phyloP scores from a whole-genome alignment of 2,329 filamentous ascomycete genomes.

The Uncinocarpus reesii region DNA sequence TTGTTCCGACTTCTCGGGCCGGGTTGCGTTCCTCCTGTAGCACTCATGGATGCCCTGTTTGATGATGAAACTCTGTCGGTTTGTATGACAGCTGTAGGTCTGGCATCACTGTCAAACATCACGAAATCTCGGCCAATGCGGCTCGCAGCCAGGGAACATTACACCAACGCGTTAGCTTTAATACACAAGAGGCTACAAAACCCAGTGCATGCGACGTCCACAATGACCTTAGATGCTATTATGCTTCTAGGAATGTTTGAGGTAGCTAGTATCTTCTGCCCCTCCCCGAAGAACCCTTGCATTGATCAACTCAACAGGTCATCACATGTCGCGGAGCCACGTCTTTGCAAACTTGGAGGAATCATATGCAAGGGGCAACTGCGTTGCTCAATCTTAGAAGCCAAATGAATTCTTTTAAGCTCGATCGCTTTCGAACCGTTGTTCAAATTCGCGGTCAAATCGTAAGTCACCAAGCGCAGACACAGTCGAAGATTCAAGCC shows the following conservation, averaged over 20 bases:
- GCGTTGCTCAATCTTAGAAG: slow-evolving; percentile 45
- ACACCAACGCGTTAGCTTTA: slow-evolving; percentile 44
- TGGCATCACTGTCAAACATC: slow-evolving; percentile 49
- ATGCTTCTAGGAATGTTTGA: slow-evolving; percentile 53
- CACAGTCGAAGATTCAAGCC: too few species aligned
- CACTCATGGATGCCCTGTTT: slow-evolving; percentile 17
- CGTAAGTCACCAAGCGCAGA: too few species aligned
- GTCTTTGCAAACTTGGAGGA: slow-evolving; percentile 44
- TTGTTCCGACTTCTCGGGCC: slow-evolving; percentile 23
- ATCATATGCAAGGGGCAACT: slow-evolving; percentile 51
- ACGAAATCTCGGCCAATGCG: slow-evolving; percentile 40
- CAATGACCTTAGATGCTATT: slow-evolving; percentile 44
- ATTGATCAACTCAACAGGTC: slow-evolving; percentile 22
- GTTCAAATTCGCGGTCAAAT: slow-evolving; percentile 14
- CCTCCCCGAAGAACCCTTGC: not conserved
- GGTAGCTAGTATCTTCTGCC: slow-evolving; percentile 34
- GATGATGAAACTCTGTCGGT: slow-evolving; percentile 31
- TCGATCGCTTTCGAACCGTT: slow-evolving; percentile 2
- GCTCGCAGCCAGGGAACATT: slow-evolving; percentile 43
- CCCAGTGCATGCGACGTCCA: slow-evolving; percentile 27
- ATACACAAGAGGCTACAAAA: slow-evolving; percentile 28
- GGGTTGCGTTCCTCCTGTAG: slow-evolving; percentile 21
- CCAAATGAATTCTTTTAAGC: not conserved
- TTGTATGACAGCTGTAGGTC: slow-evolving; percentile 48
- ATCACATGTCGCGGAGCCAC: slow-evolving; percentile 35